A percentile compares a stretch with the other conserved stretches of the same genome.
phyloP scores from a whole-genome alignment of 768 basidiomycete genomes.

The Pleurotus citrinopileatus region DNA sequence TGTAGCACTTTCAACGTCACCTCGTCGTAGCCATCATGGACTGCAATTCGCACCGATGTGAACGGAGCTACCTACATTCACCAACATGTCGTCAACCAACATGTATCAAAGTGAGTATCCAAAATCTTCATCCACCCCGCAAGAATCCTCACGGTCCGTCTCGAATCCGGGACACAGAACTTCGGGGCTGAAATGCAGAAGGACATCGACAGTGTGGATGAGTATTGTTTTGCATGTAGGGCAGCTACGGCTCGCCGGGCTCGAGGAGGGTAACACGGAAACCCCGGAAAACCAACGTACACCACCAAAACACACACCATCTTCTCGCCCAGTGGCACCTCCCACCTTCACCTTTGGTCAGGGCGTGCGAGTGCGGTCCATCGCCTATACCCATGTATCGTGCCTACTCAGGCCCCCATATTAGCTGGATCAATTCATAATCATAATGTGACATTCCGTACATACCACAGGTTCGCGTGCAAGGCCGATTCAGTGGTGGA shows the following conservation, averaged over 20 bases:
- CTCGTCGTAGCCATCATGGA: constrained; percentile 72
- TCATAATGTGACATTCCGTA: neutral
- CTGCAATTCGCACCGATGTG: constrained; percentile 62
- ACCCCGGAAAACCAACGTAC: neutral
- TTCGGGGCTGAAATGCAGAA: constrained; percentile 68
- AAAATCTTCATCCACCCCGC: constrained; percentile 1
- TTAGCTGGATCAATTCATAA: neutral
- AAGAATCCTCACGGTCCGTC: neutral
- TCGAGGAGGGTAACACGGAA: constrained; percentile 12
- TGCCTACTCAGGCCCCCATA: neutral
- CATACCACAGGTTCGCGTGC: neutral
- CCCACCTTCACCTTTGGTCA: neutral
- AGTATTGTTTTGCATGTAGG: constrained; percentile 69
- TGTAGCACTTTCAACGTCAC: constrained; percentile 78
- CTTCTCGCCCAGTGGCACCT: neutral
- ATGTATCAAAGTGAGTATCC: constrained; percentile 54
- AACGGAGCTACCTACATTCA: constrained; percentile 60
- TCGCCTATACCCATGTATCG: constrained; percentile 9
- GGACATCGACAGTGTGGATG: constrained; percentile 67
- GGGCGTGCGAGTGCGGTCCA: neutral
- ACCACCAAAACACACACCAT: neutral
- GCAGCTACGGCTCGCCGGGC: constrained; percentile 40
- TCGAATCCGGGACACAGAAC: constrained; percentile 50
- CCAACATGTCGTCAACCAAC: constrained; percentile 47
- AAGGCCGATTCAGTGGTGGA: neutral